These are phyloP conservation scores for Besnoitia besnoiti DNA, from an alignment of 169 alveolate genomes.

Conservation along the genomic window DNA sequence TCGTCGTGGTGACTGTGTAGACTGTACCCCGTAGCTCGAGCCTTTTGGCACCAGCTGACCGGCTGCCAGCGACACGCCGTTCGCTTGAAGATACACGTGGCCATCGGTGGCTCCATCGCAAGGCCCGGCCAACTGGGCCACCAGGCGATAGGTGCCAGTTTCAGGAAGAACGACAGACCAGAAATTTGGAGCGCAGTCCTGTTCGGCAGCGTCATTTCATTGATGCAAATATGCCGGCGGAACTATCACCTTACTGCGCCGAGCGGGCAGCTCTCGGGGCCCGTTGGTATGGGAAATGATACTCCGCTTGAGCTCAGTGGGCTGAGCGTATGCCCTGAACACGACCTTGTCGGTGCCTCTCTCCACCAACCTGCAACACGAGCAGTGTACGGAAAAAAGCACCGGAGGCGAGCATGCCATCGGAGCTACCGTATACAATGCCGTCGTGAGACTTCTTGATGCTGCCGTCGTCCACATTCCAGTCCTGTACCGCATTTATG, in stretches of 20 bases:
- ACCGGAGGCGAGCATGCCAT: not conserved
- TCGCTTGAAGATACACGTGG: constrained; percentile 1
- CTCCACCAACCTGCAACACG: constrained; percentile 27
- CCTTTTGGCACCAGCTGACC: not conserved
- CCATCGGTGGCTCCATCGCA: constrained; percentile 9
- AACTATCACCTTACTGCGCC: not conserved
- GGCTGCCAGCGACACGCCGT: not conserved
- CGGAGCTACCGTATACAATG: not conserved
- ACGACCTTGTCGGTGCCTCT: not conserved
- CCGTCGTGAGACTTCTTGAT: not conserved
- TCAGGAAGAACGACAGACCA: not conserved
- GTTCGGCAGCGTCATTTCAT: not conserved
- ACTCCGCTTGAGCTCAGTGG: constrained; percentile 12
- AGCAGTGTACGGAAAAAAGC: not conserved
- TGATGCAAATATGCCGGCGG: not conserved
- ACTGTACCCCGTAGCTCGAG: not conserved
- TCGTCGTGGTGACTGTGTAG: not conserved
- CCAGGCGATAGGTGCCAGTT: not conserved
- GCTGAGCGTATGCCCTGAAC: not conserved
- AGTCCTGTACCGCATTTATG: not conserved
- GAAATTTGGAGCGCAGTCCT: not conserved
- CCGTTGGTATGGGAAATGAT: not conserved
- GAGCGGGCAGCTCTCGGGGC: not conserved
- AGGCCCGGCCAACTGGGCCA: not conserved
- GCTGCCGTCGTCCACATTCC: constrained; percentile 4